A percentile compares a stretch with the other conserved stretches of the same genome.
phyloP scores from a whole-genome alignment of 257 asterid species.

The Ballota nigra region DNA sequence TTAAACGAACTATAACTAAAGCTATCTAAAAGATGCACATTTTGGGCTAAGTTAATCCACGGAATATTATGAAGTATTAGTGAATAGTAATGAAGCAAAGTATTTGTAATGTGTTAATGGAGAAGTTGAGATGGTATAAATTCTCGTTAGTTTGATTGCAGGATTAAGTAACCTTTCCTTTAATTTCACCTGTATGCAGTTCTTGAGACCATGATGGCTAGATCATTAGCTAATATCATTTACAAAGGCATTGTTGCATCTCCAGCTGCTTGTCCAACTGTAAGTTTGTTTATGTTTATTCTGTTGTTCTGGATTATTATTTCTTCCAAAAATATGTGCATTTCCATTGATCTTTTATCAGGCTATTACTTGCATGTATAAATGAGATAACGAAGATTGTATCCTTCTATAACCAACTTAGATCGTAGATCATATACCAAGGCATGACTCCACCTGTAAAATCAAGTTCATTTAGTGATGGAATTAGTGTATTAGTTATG shows the following conservation, averaged over 20 bases:
- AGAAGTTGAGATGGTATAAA: not conserved
- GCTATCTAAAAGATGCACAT: not conserved
- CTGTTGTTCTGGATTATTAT: not conserved
- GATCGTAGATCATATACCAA: not conserved
- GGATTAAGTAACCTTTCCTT: constrained; percentile 12
- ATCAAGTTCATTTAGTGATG: too few species aligned
- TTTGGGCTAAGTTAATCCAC: not conserved
- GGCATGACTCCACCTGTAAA: not conserved
- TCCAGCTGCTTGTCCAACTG: constrained; percentile 47
- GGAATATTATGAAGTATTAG: not conserved
- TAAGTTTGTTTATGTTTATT: constrained; percentile 32
- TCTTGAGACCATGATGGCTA: constrained; percentile 53
- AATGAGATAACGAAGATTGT: not conserved
- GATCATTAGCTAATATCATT: constrained; percentile 56
- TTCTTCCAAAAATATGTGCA: not conserved
- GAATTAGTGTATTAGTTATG: not conserved
- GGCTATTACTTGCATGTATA: not conserved
- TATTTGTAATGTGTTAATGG: not conserved
- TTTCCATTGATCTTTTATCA: constrained; percentile 1
- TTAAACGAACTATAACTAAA: not conserved
- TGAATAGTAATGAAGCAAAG: not conserved
- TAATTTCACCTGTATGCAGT: constrained; percentile 27
- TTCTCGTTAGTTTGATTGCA: constrained; percentile 14
- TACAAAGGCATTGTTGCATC: constrained; percentile 46
- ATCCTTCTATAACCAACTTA: not conserved